Percentiles rank a stretch among this genome's conserved stretches.
Evolutionary conservation across 1,284 basidiomycete species (phyloP).

Genomic region (Cutaneotrichosporon sp.): DNA sequence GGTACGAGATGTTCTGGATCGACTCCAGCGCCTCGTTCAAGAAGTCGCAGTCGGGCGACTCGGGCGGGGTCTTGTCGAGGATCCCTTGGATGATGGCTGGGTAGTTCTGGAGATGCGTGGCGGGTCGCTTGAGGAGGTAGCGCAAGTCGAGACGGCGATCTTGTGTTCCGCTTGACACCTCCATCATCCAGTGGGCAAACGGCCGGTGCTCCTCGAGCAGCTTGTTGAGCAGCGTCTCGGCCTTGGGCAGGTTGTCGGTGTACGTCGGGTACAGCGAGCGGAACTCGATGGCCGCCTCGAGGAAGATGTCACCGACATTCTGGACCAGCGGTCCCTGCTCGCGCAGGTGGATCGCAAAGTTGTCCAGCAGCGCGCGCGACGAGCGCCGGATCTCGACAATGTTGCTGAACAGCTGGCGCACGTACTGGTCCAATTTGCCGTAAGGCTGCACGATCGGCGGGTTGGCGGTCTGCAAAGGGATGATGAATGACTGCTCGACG

Average conservation of each 20-base stretch:
- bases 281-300: conserved; percentile 86
- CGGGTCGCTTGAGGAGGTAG: conserved; percentile 81
- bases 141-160: conserved; percentile 81
- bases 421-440: conserved; percentile 71
- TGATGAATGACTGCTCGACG: conserved; percentile 78
- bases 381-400: conserved; percentile 78
- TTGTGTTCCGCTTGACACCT: conserved; percentile 61
- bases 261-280: conserved; percentile 81
- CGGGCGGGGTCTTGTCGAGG: conserved; percentile 71
- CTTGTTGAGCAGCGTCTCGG: conserved; percentile 81
- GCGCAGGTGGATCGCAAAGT: conserved; percentile 81
- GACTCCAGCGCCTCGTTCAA: conserved; percentile 71
- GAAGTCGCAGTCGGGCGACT: conserved; percentile 78
- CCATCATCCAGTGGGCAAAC: conserved; percentile 85
- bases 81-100: conserved; percentile 85
- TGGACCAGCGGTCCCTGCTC: conserved; percentile 83
- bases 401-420: conserved; percentile 85
- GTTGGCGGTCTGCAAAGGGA: conserved; percentile 67
- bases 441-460: conserved; percentile 70
- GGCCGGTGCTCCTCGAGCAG: conserved; percentile 79
- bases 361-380: conserved; percentile 77
- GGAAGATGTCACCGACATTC: conserved; percentile 85
- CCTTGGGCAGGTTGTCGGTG: conserved; percentile 78
- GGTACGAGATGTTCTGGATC: conserved; percentile 72
- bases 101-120: conserved; percentile 87